Percentiles rank a stretch among this genome's conserved stretches.
phyloP scores from a whole-genome alignment of 768 basidiomycete species.

The Sporobolomyces roseus region DNA sequence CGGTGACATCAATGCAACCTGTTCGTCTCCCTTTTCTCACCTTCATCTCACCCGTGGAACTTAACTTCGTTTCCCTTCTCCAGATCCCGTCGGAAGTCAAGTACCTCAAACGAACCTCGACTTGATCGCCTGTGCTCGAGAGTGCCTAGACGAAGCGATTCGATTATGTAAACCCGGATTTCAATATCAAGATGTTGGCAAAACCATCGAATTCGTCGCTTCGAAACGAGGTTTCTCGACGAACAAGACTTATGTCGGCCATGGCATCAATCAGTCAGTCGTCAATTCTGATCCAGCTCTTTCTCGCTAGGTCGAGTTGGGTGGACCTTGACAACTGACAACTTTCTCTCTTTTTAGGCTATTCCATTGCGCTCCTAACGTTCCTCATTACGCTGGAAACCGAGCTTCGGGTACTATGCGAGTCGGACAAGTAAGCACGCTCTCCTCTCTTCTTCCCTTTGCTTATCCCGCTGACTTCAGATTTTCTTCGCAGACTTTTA shows the following conservation, averaged over 20 bases:
- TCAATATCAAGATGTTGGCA: conserved; percentile 81
- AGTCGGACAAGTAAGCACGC: conserved; percentile 7
- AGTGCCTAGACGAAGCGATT: conserved; percentile 83
- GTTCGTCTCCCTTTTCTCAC: conserved; percentile 3
- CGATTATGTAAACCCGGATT: conserved; percentile 89
- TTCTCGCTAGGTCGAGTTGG: no score
- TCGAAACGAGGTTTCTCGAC: conserved; percentile 79
- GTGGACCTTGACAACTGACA: no score
- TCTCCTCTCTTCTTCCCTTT: neutral
- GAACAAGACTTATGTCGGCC: conserved; percentile 60
- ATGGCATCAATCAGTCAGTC: conserved; percentile 43
- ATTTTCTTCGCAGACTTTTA: conserved; percentile 35
- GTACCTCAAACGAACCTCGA: conserved; percentile 69
- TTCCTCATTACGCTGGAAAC: conserved; percentile 45
- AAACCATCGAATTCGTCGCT: conserved; percentile 80
- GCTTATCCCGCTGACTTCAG: neutral
- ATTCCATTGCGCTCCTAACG: conserved; percentile 14
- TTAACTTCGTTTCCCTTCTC: neutral
- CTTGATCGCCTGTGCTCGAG: conserved; percentile 74
- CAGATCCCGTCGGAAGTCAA: conserved; percentile 48
- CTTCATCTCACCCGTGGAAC: no score
- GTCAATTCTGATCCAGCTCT: no score
- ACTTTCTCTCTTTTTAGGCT: no score
- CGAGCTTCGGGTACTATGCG: conserved; percentile 35
- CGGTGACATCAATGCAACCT: conserved; percentile 58